Base-by-base conservation (phyloP, 352 stramenopile species). In the Phytophthora vignae region DNA sequence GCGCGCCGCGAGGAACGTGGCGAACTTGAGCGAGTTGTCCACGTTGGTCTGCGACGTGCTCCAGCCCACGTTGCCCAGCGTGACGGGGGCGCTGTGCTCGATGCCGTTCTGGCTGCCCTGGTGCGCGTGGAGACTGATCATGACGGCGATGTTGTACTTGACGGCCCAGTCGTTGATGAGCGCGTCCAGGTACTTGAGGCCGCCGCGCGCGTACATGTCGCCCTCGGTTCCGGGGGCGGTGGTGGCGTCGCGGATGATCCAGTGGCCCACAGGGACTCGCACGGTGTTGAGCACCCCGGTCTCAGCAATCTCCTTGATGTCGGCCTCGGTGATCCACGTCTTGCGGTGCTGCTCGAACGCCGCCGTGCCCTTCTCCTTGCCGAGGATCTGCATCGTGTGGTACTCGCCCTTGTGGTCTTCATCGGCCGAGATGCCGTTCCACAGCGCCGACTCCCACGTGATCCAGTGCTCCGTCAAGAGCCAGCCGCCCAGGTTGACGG, bases 71-170 rank as follows among this genome's bases (percentile, higher is more conserved):
- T 55, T 21, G 2, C 55, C 27, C 14, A 68, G 48, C 0, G 64
- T 55, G 59, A 19, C 55, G 75, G 76, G 79, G 3, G 76, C 59
- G 29, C 77, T 91, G 49, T 7, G 77, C 58, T 87, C 81, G 58
- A 73, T 74, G 27, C 81, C 79, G 44, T 90, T 90, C 63, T 91
- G 81, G 1, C 79, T 87, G 14, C 81, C 80, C 21, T 77, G 65
- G 48, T 87, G 79, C 3, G 79, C 68, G 57, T 89, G 81, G n/a
- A 89, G 71, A 52, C 81, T 89, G 19, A 91, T 40, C 59, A 88
- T 69, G 15, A 90, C 83, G 0, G 83, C 67, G 11, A 90, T 17
- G 53, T 88, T 83, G 70, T 85, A 78, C 70, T 79, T 81, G 55
- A 74, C 60, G 15, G 72, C 81, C 83, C 81, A 90, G 10, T 79